Evolutionary conservation across 495 filamentous ascomycete species (phyloP).

Genomic region (Penicillium alfredii): DNA sequence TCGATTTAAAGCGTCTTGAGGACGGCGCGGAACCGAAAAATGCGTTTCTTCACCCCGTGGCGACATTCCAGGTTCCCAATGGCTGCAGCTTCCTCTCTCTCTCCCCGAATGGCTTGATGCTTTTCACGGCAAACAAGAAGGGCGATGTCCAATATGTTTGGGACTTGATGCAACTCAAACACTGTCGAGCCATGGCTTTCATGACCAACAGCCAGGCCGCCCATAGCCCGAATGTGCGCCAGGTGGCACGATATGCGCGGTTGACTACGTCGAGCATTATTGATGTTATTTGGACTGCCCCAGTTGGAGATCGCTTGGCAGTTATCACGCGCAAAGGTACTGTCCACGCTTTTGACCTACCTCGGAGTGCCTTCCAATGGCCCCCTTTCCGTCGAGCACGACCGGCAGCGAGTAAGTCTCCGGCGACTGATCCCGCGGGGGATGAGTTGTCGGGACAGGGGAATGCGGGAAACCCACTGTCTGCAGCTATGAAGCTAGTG

Average conservation of each 20-base stretch:
- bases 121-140: slow-evolving; percentile 87
- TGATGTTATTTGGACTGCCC: slow-evolving; percentile 81
- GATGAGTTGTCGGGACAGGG: slow-evolving; percentile 46
- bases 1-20: slow-evolving; percentile 68
- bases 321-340: slow-evolving; percentile 91
- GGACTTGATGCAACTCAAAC: slow-evolving; percentile 70
- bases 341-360: slow-evolving; percentile 82
- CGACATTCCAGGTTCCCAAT: slow-evolving; percentile 72
- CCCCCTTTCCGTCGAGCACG: slow-evolving; percentile 69
- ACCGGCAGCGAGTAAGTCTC: slow-evolving; percentile 35
- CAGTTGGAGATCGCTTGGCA: slow-evolving; percentile 72
- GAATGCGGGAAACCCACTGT: slow-evolving; percentile 54
- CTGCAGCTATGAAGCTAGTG: slow-evolving; percentile 55
- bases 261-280: slow-evolving; percentile 87
- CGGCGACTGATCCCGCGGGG: slow-evolving; percentile 20
- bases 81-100: slow-evolving; percentile 92
- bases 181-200: slow-evolving; percentile 38
- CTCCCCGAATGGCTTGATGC: slow-evolving; percentile 71
- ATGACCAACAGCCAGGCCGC: slow-evolving; percentile 30
- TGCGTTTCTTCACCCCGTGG: slow-evolving; percentile 53
- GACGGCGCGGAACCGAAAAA: slow-evolving; percentile 34
- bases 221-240: slow-evolving; percentile 55
- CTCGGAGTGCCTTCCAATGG: slow-evolving; percentile 80
- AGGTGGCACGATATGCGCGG: slow-evolving; percentile 78
- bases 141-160: slow-evolving; percentile 90